Evolutionary conservation across 768 basidiomycete genomes (phyloP).

Genomic region (Suillus alpinus): DNA sequence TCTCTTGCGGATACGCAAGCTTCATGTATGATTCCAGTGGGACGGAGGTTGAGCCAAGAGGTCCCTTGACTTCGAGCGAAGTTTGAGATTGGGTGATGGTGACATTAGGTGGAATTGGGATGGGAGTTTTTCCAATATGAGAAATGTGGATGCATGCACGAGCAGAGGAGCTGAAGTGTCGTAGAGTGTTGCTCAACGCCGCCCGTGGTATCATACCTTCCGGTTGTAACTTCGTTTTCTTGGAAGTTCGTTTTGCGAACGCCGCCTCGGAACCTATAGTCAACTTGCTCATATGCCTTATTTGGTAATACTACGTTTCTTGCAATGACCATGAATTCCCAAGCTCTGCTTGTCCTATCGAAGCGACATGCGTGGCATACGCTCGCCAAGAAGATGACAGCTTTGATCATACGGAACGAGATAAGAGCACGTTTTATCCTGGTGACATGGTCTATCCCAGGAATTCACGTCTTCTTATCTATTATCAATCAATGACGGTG

Average conservation of each 20-base stretch:
- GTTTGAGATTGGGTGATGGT: conserved; percentile 34
- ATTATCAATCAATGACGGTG: background rate
- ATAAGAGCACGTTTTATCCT: background rate
- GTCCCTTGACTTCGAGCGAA: conserved; percentile 55
- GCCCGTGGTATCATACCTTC: conserved; percentile 16
- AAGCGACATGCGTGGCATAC: background rate
- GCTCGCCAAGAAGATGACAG: no score
- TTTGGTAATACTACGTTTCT: background rate
- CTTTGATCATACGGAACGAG: background rate
- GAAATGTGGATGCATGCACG: conserved; percentile 48
- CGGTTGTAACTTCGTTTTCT: background rate
- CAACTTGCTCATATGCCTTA: background rate
- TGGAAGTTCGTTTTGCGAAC: background rate
- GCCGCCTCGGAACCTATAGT: background rate
- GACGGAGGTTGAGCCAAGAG: conserved; percentile 49
- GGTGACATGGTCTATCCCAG: background rate
- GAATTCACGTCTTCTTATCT: background rate
- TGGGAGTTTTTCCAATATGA: conserved; percentile 60
- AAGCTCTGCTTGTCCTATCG: background rate
- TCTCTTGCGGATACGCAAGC: conserved; percentile 32
- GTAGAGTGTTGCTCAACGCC: conserved; percentile 21
- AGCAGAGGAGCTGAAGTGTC: conserved; percentile 50
- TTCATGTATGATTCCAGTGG: conserved; percentile 47
- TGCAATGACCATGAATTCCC: no score
- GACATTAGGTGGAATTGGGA: conserved; percentile 51